Base-by-base conservation (phyloP, 805 yeast genomes). In the Cyberlindnera misumaiensis region DNA sequence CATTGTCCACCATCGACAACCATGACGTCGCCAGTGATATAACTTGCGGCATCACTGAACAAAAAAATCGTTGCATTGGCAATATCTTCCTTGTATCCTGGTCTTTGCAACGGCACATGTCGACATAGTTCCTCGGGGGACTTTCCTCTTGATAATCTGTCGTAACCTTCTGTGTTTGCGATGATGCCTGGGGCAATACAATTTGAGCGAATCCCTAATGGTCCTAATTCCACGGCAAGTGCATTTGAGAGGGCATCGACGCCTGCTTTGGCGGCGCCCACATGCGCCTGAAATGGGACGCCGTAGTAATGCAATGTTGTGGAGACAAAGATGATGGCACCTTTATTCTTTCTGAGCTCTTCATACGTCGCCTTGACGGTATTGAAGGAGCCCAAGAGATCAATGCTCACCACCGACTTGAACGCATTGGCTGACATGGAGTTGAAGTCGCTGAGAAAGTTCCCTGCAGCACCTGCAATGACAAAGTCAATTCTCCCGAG, bases 381-480 rank as follows among this genome's bases (percentile, higher is more conserved):
- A 60, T 90, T 89, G 66, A 72, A 89, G 14, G 95, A 80, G 11
- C 97, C 97, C 33, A 89, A 60, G 35, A 90, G 66, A 60, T 90
- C 97, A 47, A 89, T 90, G 29, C 80, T 82, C 16, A 89, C 69
- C 18, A 89, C 97, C 0, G 94, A 70, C 60, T 83, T 83, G 70
- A 89, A 89, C 5, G 95, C 97, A 55, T 88, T 87, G 15, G 90
- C 55, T 2, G 90, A 80, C 47, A 89, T 65, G 51, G 78, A 80
- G 53, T 80, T 78, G 62, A 88, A 77, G 58, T 86, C 93, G 26
- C 86, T 64, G 38, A 90, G 59, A 57, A 90, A 89, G 65, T 90
- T 90, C 8, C 97, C 97, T 3, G 97, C 97, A 3, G 97, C 97
- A 10, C 97, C 97, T 32, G 93, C 89, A 58, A 89, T 83, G 26